These are phyloP conservation scores for Mycena venus DNA, from an alignment of 768 basidiomycete species.

Conservation along the genomic window DNA sequence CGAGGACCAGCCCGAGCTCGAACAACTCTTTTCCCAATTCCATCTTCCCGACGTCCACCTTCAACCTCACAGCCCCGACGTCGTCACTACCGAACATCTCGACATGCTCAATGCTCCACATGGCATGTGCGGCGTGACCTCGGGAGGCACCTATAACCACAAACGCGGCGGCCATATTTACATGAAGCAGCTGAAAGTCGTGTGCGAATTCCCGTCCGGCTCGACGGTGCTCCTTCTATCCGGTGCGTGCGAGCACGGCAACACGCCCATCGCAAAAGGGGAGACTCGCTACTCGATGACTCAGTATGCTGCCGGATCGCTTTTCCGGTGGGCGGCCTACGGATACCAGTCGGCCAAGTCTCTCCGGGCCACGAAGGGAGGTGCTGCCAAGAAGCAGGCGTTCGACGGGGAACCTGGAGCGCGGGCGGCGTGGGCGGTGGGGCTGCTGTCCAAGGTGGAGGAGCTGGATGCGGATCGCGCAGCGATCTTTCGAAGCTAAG, in stretches of 20 bases:
- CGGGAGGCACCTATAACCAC: not conserved
- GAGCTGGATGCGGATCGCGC: not conserved
- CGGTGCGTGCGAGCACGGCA: conserved; percentile 21
- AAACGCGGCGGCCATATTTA: conserved; percentile 4
- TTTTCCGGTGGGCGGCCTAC: not conserved
- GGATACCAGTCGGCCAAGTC: not conserved
- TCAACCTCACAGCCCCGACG: not conserved
- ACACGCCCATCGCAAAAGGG: conserved; percentile 14
- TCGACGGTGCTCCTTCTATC: not conserved
- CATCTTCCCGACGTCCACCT: not conserved
- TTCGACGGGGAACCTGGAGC: not conserved
- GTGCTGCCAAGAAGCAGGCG: not conserved
- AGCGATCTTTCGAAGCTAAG: not conserved
- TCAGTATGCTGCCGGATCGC: conserved; percentile 32
- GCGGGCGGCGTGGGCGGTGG: not conserved
- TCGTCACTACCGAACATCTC: not conserved
- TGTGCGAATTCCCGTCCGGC: conserved; percentile 31
- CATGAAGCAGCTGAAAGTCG: conserved; percentile 23
- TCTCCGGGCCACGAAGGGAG: not conserved
- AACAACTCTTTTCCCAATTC: not conserved
- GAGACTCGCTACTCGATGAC: conserved; percentile 36
- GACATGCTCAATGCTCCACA: not conserved
- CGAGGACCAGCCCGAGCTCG: not conserved
- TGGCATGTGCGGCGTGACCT: conserved; percentile 12
- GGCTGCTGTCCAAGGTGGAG: too few relatives aligned